These are phyloP conservation scores for Raddia distichophylla DNA, from an alignment of 176 grass and related monocot genomes.

Conservation along the genomic window DNA sequence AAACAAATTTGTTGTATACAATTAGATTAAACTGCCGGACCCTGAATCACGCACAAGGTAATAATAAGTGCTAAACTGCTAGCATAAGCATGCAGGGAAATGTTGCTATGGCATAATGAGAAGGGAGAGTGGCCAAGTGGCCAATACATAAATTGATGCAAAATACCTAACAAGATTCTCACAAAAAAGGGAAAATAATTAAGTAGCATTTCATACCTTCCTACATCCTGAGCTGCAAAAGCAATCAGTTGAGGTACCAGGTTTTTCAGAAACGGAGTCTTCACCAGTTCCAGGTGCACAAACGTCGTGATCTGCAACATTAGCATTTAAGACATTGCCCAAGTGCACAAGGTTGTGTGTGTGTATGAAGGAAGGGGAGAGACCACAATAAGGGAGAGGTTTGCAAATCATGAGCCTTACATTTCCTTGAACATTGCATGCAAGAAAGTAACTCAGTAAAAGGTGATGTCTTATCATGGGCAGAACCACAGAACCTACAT, in stretches of 20 bases:
- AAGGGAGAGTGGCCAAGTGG: neutral
- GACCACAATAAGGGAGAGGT: neutral
- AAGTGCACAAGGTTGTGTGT: constrained; percentile 9
- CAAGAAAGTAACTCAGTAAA: constrained; percentile 63
- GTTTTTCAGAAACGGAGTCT: constrained; percentile 38
- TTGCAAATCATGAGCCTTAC: constrained; percentile 52
- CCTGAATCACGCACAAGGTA: neutral
- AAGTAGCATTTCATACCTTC: constrained; percentile 59
- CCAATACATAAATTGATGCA: constrained; percentile 37
- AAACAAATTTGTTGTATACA: neutral
- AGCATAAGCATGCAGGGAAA: constrained; percentile 11
- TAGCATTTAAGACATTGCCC: constrained; percentile 28
- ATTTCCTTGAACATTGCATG: constrained; percentile 85
- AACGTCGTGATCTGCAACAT: constrained; percentile 72
- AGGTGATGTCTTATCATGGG: constrained; percentile 45
- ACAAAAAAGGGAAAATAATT: constrained; percentile 13
- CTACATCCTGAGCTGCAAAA: constrained; percentile 81
- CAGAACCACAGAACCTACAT: constrained; percentile 84
- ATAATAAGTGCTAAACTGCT: constrained; percentile 4
- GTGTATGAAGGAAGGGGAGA: neutral
- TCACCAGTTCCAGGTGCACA: constrained; percentile 48
- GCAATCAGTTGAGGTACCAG: constrained; percentile 40
- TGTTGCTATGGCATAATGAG: constrained; percentile 11
- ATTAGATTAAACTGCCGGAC: constrained; percentile 4
- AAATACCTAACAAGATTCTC: constrained; percentile 32